Conservation (phyloP, 2,329 filamentous ascomycete species). For the Harringtonia aguacate region DNA sequence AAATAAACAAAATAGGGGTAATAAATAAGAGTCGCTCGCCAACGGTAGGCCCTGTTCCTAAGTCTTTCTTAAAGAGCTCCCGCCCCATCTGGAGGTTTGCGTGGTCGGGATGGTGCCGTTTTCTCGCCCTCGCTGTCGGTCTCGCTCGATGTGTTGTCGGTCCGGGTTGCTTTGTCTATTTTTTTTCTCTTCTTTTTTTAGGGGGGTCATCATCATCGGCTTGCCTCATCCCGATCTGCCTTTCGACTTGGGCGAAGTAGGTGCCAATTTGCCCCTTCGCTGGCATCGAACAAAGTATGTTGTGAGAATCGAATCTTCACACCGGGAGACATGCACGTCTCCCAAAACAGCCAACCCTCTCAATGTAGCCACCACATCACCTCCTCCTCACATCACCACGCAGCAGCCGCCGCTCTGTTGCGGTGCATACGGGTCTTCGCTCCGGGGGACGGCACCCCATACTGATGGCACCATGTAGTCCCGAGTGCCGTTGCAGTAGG, state of each 20-base stretch:
- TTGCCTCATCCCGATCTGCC: not conserved
- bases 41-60: too few relatives aligned
- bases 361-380: not conserved
- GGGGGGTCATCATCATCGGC: slow-evolving; percentile 4
- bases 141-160: not conserved
- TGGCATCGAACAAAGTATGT: not conserved
- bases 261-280: not conserved
- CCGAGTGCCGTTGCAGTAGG: slow-evolving; percentile 94
- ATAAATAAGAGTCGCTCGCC: too few relatives aligned
- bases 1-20: too few relatives aligned
- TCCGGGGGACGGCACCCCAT: slow-evolving; percentile 89
- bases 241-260: not conserved
- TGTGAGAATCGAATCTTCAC: too few relatives aligned
- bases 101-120: not conserved
- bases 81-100: too few relatives aligned
- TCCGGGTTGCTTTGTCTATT: not conserved
- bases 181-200: not conserved
- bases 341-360: too few relatives aligned
- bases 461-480: slow-evolving; percentile 98
- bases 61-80: too few relatives aligned
- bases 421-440: slow-evolving; percentile 96
- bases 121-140: not conserved
- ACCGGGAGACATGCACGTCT: too few relatives aligned
- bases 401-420: slow-evolving; percentile 92
- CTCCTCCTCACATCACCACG: slow-evolving; percentile 63